Conservation (phyloP, 805 yeast genomes). For the Wickerhamiella alocasiicola region DNA sequence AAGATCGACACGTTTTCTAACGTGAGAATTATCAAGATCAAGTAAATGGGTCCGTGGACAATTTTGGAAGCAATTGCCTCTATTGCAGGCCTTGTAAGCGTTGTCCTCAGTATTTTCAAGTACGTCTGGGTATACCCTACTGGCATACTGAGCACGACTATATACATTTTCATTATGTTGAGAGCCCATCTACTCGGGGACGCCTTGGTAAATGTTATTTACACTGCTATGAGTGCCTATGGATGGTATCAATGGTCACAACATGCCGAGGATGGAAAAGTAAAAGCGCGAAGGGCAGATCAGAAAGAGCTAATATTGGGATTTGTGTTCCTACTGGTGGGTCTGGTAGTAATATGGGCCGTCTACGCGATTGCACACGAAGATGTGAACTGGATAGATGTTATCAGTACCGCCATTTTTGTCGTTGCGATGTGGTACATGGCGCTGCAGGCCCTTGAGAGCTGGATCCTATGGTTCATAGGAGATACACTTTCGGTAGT, state of each 20-base stretch:
- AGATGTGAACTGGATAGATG: constrained; percentile 5
- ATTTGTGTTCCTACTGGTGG: not conserved
- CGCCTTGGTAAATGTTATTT: constrained; percentile 4
- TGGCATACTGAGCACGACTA: constrained; percentile 1
- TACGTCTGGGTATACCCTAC: constrained; percentile 7
- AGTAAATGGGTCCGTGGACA: no score
- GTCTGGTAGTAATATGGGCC: not conserved
- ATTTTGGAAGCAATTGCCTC: not conserved
- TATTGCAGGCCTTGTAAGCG: constrained; percentile 1
- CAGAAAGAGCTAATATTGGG: not conserved
- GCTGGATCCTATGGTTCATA: constrained; percentile 7
- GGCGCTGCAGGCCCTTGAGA: constrained; percentile 6
- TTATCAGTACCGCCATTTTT: constrained; percentile 3
- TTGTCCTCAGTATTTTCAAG: not conserved
- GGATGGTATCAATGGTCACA: constrained; percentile 10
- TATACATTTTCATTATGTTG: constrained; percentile 1
- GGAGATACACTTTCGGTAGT: not conserved
- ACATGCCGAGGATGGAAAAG: not conserved
- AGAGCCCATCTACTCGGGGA: constrained; percentile 5
- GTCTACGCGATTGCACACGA: not conserved
- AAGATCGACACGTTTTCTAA: no score
- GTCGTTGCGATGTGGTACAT: constrained; percentile 8
- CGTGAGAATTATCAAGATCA: no score
- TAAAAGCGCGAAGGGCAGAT: not conserved
- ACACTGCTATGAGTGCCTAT: constrained; percentile 5